Conservation (phyloP, 768 basidiomycete species). For the Leccinum incarnatum region DNA sequence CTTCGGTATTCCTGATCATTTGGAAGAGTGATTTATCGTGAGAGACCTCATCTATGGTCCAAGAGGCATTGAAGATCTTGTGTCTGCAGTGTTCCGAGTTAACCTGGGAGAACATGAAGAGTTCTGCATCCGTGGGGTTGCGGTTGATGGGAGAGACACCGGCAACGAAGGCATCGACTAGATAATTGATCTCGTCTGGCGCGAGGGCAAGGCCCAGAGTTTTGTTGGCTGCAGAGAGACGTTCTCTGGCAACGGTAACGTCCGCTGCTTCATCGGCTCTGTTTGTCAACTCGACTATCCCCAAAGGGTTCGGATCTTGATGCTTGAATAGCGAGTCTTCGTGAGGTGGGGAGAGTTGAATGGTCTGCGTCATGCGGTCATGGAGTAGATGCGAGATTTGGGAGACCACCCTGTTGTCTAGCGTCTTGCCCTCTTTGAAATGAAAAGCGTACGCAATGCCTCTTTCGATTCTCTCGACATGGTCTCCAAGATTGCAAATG, state of each 20-base stretch:
- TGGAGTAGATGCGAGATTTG: slow-evolving; percentile 70
- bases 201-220: slow-evolving; percentile 89
- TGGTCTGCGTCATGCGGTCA: slow-evolving; percentile 95
- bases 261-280: slow-evolving; percentile 22
- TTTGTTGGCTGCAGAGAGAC: slow-evolving; percentile 74
- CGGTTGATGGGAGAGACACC: slow-evolving; percentile 64
- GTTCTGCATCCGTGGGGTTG: slow-evolving; percentile 93
- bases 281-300: slow-evolving; percentile 60
- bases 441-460: slow-evolving; percentile 70
- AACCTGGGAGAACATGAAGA: slow-evolving; percentile 99
- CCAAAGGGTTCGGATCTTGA: slow-evolving; percentile 62
- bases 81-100: slow-evolving; percentile 99
- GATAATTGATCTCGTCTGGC: slow-evolving; percentile 86
- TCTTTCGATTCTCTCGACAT: slow-evolving; percentile 83
- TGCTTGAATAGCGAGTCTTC: slow-evolving; percentile 59
- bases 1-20: slow-evolving; percentile 97
- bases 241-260: slow-evolving; percentile 49
- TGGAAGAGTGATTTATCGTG: slow-evolving; percentile 80
- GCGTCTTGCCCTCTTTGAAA: slow-evolving; percentile 35
- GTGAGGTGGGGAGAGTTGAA: slow-evolving; percentile 56
- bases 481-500: slow-evolving; percentile 74
- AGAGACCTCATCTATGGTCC: slow-evolving; percentile 77
- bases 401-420: slow-evolving; percentile 49
- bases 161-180: slow-evolving; percentile 84
- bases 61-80: slow-evolving; percentile 98